phyloP scores from a whole-genome alignment of 2,329 filamentous ascomycete genomes.

The Penicillium sp. region DNA sequence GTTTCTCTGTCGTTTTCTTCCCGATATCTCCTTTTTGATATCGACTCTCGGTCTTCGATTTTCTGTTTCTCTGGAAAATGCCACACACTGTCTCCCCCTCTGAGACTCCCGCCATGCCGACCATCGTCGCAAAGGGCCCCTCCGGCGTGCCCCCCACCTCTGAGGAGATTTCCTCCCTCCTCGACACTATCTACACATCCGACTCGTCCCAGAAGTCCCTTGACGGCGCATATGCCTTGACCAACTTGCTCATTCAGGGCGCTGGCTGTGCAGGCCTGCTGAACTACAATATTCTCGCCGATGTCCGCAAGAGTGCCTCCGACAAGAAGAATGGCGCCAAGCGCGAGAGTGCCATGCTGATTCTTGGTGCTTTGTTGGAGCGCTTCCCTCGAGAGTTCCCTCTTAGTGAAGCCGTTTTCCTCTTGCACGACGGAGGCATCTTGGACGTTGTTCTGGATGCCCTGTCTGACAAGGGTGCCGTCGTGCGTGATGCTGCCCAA shows the following conservation, averaged over 20 bases:
- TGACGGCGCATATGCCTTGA: slow-evolving; percentile 64
- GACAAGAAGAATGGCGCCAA: slow-evolving; percentile 90
- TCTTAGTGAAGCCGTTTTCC: slow-evolving; percentile 74
- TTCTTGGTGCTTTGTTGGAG: slow-evolving; percentile 90
- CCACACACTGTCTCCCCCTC: slow-evolving; percentile 45
- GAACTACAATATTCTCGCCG: slow-evolving; percentile 60
- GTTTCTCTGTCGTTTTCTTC: background rate
- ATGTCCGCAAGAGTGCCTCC: slow-evolving; percentile 71
- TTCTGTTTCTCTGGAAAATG: slow-evolving; percentile 36
- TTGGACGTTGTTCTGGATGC: slow-evolving; percentile 74
- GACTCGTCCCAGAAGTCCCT: slow-evolving; percentile 67
- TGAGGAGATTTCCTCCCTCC: slow-evolving; percentile 63
- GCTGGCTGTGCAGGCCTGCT: slow-evolving; percentile 62
- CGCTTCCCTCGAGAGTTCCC: slow-evolving; percentile 75
- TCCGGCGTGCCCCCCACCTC: slow-evolving; percentile 55
- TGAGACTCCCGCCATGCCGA: slow-evolving; percentile 40
- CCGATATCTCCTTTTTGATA: slow-evolving; percentile 14
- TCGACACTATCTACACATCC: slow-evolving; percentile 67
- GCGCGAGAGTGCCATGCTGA: slow-evolving; percentile 90
- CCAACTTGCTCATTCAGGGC: slow-evolving; percentile 62
- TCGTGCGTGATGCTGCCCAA: slow-evolving; percentile 86
- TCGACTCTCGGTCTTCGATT: slow-evolving; percentile 6
- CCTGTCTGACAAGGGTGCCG: slow-evolving; percentile 81
- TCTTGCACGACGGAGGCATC: slow-evolving; percentile 75
- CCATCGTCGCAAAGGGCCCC: slow-evolving; percentile 49